A percentile compares a stretch with the other conserved stretches of the same genome.
These are phyloP conservation scores for Syzygium jambos DNA, from an alignment of 345 rosid species.

Conservation along the genomic window DNA sequence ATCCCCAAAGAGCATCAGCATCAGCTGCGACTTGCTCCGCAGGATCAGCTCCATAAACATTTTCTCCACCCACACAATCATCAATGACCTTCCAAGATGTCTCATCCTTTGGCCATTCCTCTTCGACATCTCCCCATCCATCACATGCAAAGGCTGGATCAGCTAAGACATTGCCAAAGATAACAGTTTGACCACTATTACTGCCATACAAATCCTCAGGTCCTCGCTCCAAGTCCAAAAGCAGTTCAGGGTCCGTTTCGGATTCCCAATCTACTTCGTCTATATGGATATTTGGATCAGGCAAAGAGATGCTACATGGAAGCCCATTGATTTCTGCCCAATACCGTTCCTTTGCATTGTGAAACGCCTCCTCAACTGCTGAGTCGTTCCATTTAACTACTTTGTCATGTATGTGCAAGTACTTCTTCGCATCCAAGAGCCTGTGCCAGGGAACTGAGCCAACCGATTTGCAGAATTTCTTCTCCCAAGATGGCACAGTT, in stretches of 20 bases:
- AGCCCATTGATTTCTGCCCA: slow-evolving; percentile 32
- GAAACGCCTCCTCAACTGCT: slow-evolving; percentile 41
- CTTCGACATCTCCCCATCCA: background rate
- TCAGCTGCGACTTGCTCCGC: background rate
- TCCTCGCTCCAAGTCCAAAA: slow-evolving; percentile 26
- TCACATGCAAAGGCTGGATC: background rate
- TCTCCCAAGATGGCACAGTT: slow-evolving; percentile 10
- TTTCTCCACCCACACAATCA: background rate
- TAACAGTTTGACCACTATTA: slow-evolving; percentile 4
- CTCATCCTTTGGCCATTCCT: background rate
- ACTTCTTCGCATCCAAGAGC: slow-evolving; percentile 4
- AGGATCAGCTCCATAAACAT: background rate
- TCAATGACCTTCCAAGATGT: background rate
- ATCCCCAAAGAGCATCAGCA: background rate
- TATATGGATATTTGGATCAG: slow-evolving; percentile 30
- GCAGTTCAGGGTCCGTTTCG: slow-evolving; percentile 18
- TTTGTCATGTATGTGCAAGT: background rate
- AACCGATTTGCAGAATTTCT: slow-evolving; percentile 5
- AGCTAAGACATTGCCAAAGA: slow-evolving; percentile 9
- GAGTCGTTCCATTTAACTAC: slow-evolving; percentile 40
- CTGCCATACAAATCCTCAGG: background rate
- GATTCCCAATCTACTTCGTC: slow-evolving; percentile 41
- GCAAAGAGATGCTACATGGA: slow-evolving; percentile 21
- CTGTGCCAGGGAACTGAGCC: slow-evolving; percentile 6
- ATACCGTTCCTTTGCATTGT: slow-evolving; percentile 31